phyloP scores from a whole-genome alignment of 163 green algal species.

The Volvox carteri region DNA sequence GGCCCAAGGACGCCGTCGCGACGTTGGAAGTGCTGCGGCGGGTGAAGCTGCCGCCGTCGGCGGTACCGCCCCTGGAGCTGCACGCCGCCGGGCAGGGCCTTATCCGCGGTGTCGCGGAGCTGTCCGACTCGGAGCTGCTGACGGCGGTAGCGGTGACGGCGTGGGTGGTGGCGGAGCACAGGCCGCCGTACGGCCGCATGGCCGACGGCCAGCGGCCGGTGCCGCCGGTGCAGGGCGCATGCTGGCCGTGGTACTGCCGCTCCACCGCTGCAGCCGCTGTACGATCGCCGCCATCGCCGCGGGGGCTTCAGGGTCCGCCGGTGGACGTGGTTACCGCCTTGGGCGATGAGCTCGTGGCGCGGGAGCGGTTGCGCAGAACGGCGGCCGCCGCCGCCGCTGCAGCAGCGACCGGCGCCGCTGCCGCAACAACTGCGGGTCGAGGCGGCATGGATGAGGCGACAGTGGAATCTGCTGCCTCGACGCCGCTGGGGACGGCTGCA shows the following conservation, averaged over 20 bases:
- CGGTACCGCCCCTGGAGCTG: not conserved
- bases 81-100: not conserved
- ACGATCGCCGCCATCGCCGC: not conserved
- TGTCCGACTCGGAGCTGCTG: constrained; percentile 17
- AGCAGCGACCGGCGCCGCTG: not conserved
- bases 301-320: not conserved
- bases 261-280: not conserved
- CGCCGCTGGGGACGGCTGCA: not conserved
- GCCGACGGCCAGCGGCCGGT: not conserved
- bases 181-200: not conserved
- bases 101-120: not conserved
- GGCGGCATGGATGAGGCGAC: not conserved
- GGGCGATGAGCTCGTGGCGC: constrained; percentile 3
- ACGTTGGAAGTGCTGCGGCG: not conserved
- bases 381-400: not conserved
- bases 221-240: not conserved
- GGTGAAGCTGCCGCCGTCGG: not conserved
- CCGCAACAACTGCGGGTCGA: not conserved
- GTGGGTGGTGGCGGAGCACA: constrained; percentile 1
- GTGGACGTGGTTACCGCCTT: not conserved
- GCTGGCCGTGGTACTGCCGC: not conserved
- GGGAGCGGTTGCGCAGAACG: not conserved
- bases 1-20: not conserved
- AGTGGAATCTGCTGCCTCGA: not conserved
- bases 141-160: not conserved